A percentile compares a stretch with the other conserved stretches of the same genome.
Conservation (phyloP, 1,284 basidiomycete genomes). For the Heterobasidion irregulare region DNA sequence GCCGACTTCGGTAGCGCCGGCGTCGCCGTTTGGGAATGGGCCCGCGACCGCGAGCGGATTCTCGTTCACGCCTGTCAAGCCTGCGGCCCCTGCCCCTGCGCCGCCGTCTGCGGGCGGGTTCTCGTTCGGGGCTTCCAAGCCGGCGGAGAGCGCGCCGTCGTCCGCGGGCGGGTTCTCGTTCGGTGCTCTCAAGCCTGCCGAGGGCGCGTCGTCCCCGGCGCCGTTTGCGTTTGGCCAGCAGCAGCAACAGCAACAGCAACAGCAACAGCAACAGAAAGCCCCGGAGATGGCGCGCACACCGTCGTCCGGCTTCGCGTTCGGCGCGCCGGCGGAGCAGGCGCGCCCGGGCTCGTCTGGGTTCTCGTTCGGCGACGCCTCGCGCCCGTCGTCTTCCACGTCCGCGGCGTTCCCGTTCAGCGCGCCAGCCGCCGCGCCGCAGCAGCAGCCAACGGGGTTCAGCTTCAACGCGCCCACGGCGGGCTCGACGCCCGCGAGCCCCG, state of each 20-base stretch:
- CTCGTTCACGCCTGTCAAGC: constrained; percentile 25
- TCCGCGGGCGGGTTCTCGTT: constrained; percentile 24
- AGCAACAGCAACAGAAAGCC: not conserved
- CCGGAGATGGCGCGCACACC: constrained; percentile 9
- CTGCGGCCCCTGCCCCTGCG: not conserved
- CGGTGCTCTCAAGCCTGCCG: constrained; percentile 19
- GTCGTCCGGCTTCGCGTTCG: constrained; percentile 23
- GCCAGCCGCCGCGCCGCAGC: constrained; percentile 20
- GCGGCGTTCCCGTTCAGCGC: constrained; percentile 39
- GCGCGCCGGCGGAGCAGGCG: constrained; percentile 10
- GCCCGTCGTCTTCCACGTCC: constrained; percentile 26
- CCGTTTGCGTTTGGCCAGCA: constrained; percentile 23
- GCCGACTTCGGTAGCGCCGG: not conserved
- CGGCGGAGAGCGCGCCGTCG: not conserved
- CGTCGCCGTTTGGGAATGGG: not conserved
- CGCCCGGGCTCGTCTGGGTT: constrained; percentile 13
- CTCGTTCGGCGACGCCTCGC: constrained; percentile 10
- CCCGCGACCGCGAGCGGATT: constrained; percentile 16
- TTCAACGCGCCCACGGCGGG: constrained; percentile 16
- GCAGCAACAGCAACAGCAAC: not conserved
- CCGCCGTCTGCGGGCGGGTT: constrained; percentile 1
- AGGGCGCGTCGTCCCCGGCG: constrained; percentile 11
- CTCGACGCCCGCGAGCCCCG: constrained; percentile 50
- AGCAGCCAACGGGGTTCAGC: not conserved
- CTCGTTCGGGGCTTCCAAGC: constrained; percentile 2